Evolutionary conservation across 768 basidiomycete genomes (phyloP).

Genomic region (Lactarius pseudohatsudake): DNA sequence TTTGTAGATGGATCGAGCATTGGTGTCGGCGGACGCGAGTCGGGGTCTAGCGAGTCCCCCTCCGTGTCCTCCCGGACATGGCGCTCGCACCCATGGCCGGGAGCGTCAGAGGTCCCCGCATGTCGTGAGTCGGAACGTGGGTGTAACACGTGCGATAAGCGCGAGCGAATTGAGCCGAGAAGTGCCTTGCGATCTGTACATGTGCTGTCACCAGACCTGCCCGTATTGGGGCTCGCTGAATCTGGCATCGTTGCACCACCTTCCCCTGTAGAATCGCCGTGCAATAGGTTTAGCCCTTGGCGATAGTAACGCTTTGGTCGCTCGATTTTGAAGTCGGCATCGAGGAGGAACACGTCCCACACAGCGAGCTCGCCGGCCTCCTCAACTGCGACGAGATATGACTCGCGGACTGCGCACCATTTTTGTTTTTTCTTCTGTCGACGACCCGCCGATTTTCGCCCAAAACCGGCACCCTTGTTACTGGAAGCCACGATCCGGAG

Average conservation of each 20-base stretch:
- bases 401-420: conserved; percentile 93
- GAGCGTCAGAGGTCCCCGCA: conserved; percentile 1
- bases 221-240: not conserved
- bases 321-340: conserved; percentile 84
- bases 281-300: conserved; percentile 72
- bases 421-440: conserved; percentile 60
- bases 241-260: conserved; percentile 2
- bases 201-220: conserved; percentile 32
- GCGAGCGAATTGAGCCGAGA: conserved; percentile 52
- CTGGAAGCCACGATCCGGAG: conserved; percentile 58
- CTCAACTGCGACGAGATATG: conserved; percentile 82
- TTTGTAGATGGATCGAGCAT: conserved; percentile 85
- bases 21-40: conserved; percentile 45
- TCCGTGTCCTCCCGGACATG: conserved; percentile 22
- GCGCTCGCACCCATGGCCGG: conserved; percentile 14
- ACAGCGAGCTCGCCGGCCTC: conserved; percentile 89
- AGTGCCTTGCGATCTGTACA: conserved; percentile 34
- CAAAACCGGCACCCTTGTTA: conserved; percentile 55
- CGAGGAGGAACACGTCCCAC: conserved; percentile 93
- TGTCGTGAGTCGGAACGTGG: conserved; percentile 14
- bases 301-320: conserved; percentile 89
- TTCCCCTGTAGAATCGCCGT: conserved; percentile 36
- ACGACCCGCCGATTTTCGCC: conserved; percentile 63
- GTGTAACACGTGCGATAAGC: conserved; percentile 15
- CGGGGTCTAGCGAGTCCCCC: conserved; percentile 27